Percentiles rank a stretch among this genome's conserved stretches.
These are phyloP conservation scores for Aquilaria malaccensis DNA, from an alignment of 345 rosid genomes.

Conservation along the genomic window DNA sequence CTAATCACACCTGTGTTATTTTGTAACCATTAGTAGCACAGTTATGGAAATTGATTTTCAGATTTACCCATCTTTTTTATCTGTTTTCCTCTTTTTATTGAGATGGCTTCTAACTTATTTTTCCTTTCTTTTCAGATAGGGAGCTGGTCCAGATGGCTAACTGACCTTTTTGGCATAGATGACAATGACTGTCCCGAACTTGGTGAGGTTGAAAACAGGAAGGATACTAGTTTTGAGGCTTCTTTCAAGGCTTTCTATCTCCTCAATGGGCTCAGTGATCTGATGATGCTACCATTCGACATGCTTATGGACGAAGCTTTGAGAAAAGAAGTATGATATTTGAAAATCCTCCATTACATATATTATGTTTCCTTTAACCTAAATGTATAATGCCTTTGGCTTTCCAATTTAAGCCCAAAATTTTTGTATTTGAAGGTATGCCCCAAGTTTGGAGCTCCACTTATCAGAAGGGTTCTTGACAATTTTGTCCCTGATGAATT, in stretches of 20 bases:
- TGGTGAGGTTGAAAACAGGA: slow-evolving; percentile 18
- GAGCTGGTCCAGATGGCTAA: slow-evolving; percentile 95
- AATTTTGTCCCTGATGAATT: slow-evolving; percentile 87
- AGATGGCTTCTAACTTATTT: background rate
- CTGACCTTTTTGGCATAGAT: slow-evolving; percentile 67
- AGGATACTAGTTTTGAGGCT: slow-evolving; percentile 25
- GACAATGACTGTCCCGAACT: slow-evolving; percentile 40
- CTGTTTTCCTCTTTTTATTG: slow-evolving; percentile 5
- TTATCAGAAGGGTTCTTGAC: slow-evolving; percentile 56
- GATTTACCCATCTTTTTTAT: background rate
- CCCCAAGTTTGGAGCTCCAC: slow-evolving; percentile 56
- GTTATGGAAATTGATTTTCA: background rate
- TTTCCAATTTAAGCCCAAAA: background rate
- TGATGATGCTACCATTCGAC: slow-evolving; percentile 94
- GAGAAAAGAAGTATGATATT: slow-evolving; percentile 46
- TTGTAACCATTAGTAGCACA: background rate
- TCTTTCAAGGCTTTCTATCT: slow-evolving; percentile 69
- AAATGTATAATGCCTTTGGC: no score
- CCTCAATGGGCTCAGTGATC: slow-evolving; percentile 82
- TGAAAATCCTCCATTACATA: no score
- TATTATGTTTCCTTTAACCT: no score
- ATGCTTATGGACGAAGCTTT: slow-evolving; percentile 67
- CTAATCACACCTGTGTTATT: no score
- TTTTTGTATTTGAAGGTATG: slow-evolving; percentile 47
- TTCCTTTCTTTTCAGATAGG: slow-evolving; percentile 47